Base-by-base conservation (phyloP, 78 protist genomes). In the Guillardia theta region DNA sequence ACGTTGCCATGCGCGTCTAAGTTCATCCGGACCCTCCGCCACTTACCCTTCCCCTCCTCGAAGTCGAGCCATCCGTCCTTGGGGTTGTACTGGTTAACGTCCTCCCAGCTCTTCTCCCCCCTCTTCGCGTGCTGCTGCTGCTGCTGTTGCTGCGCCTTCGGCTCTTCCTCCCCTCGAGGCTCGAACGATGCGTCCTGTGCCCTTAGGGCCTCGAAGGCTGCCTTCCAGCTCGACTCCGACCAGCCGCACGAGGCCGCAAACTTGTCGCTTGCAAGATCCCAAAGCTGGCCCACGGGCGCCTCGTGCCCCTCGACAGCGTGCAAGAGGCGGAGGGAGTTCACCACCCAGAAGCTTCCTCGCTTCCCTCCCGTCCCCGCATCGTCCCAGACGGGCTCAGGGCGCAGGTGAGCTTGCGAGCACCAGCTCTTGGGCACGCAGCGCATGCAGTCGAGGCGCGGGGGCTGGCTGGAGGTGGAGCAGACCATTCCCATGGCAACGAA, bases 381-480 rank as follows among this genome's bases (percentile, higher is more conserved):
- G 45, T 64, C 76, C 90, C 90, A 76, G 44, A 76, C 47, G 37
- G n/a, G 62, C 90, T 46, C 50, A 43, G 70, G 70, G 27, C 48
- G 18, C 94, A 41, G 88, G 9, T 48, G 4, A 12, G 87, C 53
- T n/a, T 15, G 39, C 4, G 22, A 0, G 21, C 33, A 24, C 94
- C 94, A 92, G 24, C 64, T 58, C 50, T n/a, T 37, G 4, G 94
- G 94, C 33, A 92, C 94, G 87, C 94, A 92, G 87, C 94, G 94
- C 88, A 92, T 58, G 19, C 64, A 39, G 62, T 54, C 80, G 88
- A 64, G 87, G 44, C 64, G 88, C 30, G 94, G 94, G 88, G 3
- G 80, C 33, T 8, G 0, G 21, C 48, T 37, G 21, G 88, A 45
- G 46, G 43, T 4, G 19, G 94, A 64, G 37, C 44, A 48, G 44